phyloP scores from a whole-genome alignment of 1,284 basidiomycete species.

The Vanrija sp. region DNA sequence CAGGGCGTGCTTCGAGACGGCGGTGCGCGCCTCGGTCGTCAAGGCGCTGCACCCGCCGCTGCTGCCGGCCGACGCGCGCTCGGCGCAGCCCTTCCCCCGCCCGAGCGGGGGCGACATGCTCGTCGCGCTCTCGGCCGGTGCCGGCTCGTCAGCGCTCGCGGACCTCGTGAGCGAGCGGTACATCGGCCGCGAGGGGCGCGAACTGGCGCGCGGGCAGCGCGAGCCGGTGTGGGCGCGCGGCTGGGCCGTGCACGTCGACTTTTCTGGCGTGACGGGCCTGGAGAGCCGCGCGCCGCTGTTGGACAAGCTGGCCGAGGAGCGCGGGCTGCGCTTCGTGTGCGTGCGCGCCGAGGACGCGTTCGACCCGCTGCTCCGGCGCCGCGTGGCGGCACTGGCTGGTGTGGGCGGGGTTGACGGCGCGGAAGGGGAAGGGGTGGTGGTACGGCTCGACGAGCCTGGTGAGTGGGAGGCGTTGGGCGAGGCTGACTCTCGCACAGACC shows the following conservation, averaged over 20 bases:
- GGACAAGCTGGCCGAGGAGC: slow-evolving; percentile 15
- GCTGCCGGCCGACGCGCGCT: slow-evolving; percentile 19
- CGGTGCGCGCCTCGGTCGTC: slow-evolving; percentile 24
- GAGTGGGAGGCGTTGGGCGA: background rate
- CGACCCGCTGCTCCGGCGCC: slow-evolving; percentile 17
- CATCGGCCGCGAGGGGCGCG: slow-evolving; percentile 23
- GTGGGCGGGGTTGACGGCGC: background rate
- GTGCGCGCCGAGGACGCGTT: slow-evolving; percentile 43
- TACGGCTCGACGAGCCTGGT: slow-evolving; percentile 29
- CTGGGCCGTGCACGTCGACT: slow-evolving; percentile 45
- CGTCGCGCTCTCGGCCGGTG: slow-evolving; percentile 39
- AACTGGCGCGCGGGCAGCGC: slow-evolving; percentile 33
- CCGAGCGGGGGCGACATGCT: slow-evolving; percentile 22
- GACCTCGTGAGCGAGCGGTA: slow-evolving; percentile 31
- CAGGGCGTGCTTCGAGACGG: slow-evolving; percentile 32
- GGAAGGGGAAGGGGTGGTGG: background rate
- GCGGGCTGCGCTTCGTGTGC: slow-evolving; percentile 25
- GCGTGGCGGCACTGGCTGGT: slow-evolving; percentile 6
- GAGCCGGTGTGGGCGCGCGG: slow-evolving; percentile 36
- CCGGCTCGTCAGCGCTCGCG: slow-evolving; percentile 39
- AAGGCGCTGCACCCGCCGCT: slow-evolving; percentile 32
- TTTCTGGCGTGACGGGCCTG: slow-evolving; percentile 20
- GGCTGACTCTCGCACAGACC: slow-evolving; percentile 12
- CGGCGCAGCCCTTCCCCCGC: slow-evolving; percentile 8
- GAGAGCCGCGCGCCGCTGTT: slow-evolving; percentile 18